phyloP scores from a whole-genome alignment of 129 eudicot genomes.

The Sambucus nigra region DNA sequence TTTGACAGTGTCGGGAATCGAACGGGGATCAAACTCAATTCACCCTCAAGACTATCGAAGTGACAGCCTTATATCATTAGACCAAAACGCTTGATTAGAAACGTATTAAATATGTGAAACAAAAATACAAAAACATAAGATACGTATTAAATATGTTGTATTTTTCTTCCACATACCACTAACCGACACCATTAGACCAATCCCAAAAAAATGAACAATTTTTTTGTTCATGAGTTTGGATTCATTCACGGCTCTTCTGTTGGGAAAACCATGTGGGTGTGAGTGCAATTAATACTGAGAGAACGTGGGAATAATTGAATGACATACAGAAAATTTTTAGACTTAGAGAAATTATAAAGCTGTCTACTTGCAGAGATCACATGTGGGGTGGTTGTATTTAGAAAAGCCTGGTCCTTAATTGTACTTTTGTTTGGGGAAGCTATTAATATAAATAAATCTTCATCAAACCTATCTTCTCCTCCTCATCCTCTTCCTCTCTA shows the following conservation, averaged over 20 bases:
- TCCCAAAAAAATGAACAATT: background rate
- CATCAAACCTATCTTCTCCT: conserved; percentile 3
- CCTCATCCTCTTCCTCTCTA: conserved; percentile 15
- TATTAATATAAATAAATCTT: conserved; percentile 13
- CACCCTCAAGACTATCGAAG: too few relatives aligned
- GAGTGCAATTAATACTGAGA: conserved; percentile 7
- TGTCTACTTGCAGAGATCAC: conserved; percentile 29
- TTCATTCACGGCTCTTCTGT: conserved; percentile 10
- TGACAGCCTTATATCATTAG: too few relatives aligned
- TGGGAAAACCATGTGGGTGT: conserved; percentile 15
- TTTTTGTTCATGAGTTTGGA: background rate
- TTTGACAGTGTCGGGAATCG: too few relatives aligned
- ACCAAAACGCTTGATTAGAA: too few relatives aligned
- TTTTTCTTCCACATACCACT: conserved; percentile 1
- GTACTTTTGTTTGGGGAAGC: conserved; percentile 13
- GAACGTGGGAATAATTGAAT: conserved; percentile 46
- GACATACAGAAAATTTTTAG: conserved; percentile 13
- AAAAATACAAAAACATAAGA: too few relatives aligned
- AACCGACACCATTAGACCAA: conserved; percentile 6
- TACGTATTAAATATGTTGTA: background rate
- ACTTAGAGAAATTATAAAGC: conserved; percentile 13
- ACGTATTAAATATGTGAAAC: too few relatives aligned
- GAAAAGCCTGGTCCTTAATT: conserved; percentile 22
- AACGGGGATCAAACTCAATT: too few relatives aligned
- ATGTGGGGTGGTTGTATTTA: conserved; percentile 56